These are phyloP conservation scores for Nitzschia sp. DNA, from an alignment of 108 stramenopile species.

Conservation along the genomic window DNA sequence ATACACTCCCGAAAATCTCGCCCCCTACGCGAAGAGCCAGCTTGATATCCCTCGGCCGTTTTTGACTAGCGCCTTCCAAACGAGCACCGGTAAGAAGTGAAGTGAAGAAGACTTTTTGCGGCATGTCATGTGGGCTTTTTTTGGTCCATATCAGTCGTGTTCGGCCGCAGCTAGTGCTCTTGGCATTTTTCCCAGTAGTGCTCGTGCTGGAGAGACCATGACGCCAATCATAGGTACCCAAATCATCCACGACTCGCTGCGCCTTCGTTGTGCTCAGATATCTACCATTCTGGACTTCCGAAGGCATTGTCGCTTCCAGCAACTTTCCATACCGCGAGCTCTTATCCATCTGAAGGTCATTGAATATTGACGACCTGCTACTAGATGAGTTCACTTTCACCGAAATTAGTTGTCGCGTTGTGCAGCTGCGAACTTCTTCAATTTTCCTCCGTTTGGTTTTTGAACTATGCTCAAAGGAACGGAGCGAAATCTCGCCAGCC, in stretches of 20 bases:
- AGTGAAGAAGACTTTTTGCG: constrained; percentile 39
- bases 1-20: constrained; percentile 19
- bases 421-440: constrained; percentile 2
- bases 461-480: constrained; percentile 14
- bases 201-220: constrained; percentile 32
- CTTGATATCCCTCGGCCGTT: constrained; percentile 58
- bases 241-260: constrained; percentile 25
- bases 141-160: constrained; percentile 67
- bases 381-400: constrained; percentile 31
- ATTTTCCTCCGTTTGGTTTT: constrained; percentile 15
- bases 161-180: constrained; percentile 52
- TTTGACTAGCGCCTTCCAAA: constrained; percentile 47
- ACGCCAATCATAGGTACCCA: constrained; percentile 71
- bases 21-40: constrained; percentile 68
- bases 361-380: constrained; percentile 25
- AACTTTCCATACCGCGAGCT: neutral
- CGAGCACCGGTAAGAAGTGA: constrained; percentile 61
- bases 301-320: constrained; percentile 29
- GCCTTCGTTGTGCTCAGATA: constrained; percentile 22
- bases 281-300: constrained; percentile 30
- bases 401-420: constrained; percentile 11
- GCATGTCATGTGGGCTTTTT: constrained; percentile 33
- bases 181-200: constrained; percentile 31
- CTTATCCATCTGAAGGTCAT: neutral
- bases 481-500: constrained; percentile 4